Evolutionary conservation across 2,329 filamentous ascomycete species (phyloP).

Genomic region (Cadophora malorum): DNA sequence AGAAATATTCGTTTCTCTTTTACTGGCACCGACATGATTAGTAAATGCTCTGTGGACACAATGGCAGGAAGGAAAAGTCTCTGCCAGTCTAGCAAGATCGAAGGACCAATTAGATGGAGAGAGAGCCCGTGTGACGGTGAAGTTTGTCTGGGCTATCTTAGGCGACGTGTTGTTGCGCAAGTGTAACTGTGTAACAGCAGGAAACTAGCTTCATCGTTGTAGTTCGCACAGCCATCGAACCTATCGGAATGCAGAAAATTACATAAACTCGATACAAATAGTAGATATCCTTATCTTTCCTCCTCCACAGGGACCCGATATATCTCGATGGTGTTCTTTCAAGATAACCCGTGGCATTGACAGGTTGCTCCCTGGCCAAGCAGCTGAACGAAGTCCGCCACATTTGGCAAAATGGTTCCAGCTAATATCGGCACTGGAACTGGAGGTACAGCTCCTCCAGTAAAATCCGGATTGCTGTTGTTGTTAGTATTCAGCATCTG

Average conservation of each 20-base stretch:
- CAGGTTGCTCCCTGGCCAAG: constrained; percentile 18
- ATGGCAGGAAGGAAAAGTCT: neutral
- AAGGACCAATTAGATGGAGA: neutral
- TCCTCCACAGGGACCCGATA: neutral
- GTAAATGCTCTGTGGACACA: too few species aligned
- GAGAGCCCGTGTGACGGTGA: neutral
- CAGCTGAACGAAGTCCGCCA: constrained; percentile 8
- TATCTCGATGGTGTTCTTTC: neutral
- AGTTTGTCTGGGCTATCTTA: neutral
- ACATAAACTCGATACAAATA: neutral
- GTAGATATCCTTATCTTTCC: neutral
- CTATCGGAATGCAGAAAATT: neutral
- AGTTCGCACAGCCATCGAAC: neutral
- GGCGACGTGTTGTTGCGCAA: neutral
- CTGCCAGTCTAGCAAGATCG: neutral
- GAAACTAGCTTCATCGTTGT: neutral
- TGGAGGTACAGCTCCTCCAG: too few species aligned
- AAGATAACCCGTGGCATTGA: constrained; percentile 12
- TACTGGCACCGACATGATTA: too few species aligned
- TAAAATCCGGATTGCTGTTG: too few species aligned
- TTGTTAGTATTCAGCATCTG: too few species aligned
- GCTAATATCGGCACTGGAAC: too few species aligned
- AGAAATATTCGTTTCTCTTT: too few species aligned
- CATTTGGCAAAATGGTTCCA: constrained; percentile 4
- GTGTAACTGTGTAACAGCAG: neutral